Evolutionary conservation across 495 filamentous ascomycete genomes (phyloP).

Genomic region (Pyrenopolyporus hunteri): DNA sequence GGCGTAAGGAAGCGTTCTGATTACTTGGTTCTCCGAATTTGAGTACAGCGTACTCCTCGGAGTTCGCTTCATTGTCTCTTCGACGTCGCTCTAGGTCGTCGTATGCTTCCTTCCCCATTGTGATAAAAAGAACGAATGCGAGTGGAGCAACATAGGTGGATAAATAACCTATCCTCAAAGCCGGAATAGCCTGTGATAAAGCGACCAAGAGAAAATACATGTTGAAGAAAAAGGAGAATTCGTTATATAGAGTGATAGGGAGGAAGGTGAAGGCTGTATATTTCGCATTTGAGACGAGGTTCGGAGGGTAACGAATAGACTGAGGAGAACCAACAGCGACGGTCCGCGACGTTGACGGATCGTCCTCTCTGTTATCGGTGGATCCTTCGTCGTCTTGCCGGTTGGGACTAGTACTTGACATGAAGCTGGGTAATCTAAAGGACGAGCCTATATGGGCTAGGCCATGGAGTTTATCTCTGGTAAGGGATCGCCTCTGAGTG

Average conservation of each 20-base stretch:
- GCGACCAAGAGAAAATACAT: conserved; percentile 97
- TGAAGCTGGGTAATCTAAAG: conserved; percentile 60
- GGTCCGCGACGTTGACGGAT: conserved; percentile 58
- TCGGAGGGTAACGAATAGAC: conserved; percentile 70
- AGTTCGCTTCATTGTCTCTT: conserved; percentile 92
- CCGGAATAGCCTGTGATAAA: conserved; percentile 87
- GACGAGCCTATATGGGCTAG: conserved; percentile 47
- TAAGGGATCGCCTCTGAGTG: conserved; percentile 42
- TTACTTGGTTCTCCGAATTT: conserved; percentile 61
- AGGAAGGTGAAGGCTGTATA: conserved; percentile 97
- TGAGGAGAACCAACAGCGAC: conserved; percentile 59
- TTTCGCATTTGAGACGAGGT: conserved; percentile 94
- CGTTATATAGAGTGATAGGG: conserved; percentile 92
- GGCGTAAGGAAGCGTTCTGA: conserved; percentile 37
- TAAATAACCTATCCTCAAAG: conserved; percentile 89
- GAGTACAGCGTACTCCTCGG: conserved; percentile 84
- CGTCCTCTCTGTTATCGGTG: conserved; percentile 54
- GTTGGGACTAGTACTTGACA: conserved; percentile 45
- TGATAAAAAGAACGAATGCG: conserved; percentile 88
- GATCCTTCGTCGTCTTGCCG: conserved; percentile 45
- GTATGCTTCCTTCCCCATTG: conserved; percentile 92
- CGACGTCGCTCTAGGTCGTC: conserved; percentile 88
- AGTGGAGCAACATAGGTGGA: conserved; percentile 93
- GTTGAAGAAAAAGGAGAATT: conserved; percentile 99
- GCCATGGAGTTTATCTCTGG: conserved; percentile 45